Conservation (phyloP, 805 yeast species). For the Wickerhamiella occidentalis region DNA sequence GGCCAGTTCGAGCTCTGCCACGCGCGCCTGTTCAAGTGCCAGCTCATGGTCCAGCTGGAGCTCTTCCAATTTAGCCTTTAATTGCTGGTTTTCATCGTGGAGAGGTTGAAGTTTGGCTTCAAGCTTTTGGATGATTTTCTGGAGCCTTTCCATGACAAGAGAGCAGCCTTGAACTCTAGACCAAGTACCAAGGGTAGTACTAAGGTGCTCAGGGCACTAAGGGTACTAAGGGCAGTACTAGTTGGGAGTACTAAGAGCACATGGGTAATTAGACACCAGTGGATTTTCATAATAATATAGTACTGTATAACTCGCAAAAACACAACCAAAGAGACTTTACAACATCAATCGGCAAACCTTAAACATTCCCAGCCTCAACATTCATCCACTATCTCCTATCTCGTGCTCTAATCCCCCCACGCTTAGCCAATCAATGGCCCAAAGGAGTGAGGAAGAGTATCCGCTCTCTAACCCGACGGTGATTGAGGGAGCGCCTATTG, state of each 20-base stretch:
- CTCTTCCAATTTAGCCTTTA: slow-evolving; percentile 24
- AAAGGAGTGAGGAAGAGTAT: slow-evolving; percentile 14
- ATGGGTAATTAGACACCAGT: too few relatives aligned
- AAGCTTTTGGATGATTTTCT: slow-evolving; percentile 17
- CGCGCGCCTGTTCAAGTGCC: slow-evolving; percentile 27
- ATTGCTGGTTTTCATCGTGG: slow-evolving; percentile 16
- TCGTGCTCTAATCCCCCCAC: background rate
- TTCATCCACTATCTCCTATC: background rate
- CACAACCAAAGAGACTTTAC: too few relatives aligned
- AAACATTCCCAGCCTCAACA: background rate
- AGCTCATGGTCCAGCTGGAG: slow-evolving; percentile 28
- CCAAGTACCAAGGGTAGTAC: too few relatives aligned
- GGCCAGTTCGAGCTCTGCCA: slow-evolving; percentile 22
- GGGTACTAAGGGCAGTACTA: too few relatives aligned
- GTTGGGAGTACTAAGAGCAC: too few relatives aligned
- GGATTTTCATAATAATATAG: too few relatives aligned
- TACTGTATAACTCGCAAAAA: too few relatives aligned
- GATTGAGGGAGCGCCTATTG: slow-evolving; percentile 22
- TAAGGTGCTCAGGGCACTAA: too few relatives aligned
- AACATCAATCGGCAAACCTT: background rate
- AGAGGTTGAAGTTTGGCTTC: slow-evolving; percentile 20
- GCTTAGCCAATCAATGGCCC: slow-evolving; percentile 10
- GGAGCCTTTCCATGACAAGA: slow-evolving; percentile 10
- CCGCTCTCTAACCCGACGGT: slow-evolving; percentile 21
- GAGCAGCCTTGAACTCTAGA: too few relatives aligned